Percentiles rank a stretch among this genome's conserved stretches.
These are phyloP conservation scores for Trypanosoma brucei DNA, from an alignment of 208 protist genomes.

Conservation along the genomic window DNA sequence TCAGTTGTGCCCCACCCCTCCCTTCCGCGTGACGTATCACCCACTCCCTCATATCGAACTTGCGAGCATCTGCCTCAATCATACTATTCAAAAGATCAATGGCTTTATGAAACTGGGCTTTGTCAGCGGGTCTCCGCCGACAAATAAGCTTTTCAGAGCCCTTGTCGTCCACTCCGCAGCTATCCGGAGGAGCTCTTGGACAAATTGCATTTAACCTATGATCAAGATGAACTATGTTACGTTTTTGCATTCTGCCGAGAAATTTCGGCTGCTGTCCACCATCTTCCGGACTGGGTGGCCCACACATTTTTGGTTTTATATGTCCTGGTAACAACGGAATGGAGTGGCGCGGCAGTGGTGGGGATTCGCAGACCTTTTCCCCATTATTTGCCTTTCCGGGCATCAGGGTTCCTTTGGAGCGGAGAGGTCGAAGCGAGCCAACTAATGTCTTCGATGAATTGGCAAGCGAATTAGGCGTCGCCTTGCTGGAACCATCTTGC, in stretches of 20 bases:
- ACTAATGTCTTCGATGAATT: too few relatives aligned
- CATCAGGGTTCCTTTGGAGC: too few relatives aligned
- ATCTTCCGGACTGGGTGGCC: neutral
- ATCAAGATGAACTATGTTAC: neutral
- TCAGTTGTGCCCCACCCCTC: slow-evolving; percentile 6
- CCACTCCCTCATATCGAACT: slow-evolving; percentile 12
- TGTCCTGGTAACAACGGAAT: too few relatives aligned
- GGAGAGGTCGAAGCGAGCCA: too few relatives aligned
- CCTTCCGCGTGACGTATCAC: slow-evolving; percentile 14
- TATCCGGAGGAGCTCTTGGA: neutral
- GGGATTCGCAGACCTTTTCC: too few relatives aligned
- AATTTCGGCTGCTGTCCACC: neutral
- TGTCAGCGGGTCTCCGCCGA: neutral
- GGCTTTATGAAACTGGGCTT: slow-evolving; percentile 18
- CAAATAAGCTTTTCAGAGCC: neutral
- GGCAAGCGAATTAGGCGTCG: too few relatives aligned
- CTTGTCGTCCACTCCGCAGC: neutral
- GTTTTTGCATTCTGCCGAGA: neutral
- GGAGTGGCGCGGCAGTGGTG: too few relatives aligned
- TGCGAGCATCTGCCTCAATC: slow-evolving; percentile 12
- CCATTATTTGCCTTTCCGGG: too few relatives aligned
- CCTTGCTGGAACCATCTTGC: too few relatives aligned
- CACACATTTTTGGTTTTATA: too few relatives aligned
- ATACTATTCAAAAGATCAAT: slow-evolving; percentile 25
- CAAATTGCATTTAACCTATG: neutral